Conservation (phyloP, 306 rosid species). For the Phaseolus lunatus region DNA sequence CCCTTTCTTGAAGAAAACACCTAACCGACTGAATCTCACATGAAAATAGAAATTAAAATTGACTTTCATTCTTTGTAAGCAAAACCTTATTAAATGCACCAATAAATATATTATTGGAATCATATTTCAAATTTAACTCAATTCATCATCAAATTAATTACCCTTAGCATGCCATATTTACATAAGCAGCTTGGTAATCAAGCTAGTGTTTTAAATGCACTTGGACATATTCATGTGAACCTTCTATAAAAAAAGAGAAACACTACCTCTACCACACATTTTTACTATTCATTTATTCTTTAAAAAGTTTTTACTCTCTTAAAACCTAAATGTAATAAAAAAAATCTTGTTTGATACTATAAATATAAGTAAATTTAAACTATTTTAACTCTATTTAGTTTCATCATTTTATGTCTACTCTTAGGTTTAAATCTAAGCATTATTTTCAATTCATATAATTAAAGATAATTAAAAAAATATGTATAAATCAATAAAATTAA, state of each 20-base stretch:
- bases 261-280: background rate
- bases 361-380: no score
- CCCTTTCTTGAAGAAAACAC: background rate
- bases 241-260: background rate
- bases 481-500: no score
- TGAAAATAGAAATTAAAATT: background rate
- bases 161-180: background rate
- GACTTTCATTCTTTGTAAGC: background rate
- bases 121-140: background rate
- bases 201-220: background rate
- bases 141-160: background rate
- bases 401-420: no score
- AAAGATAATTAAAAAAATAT: no score
- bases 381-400: no score
- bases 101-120: background rate
- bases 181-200: background rate
- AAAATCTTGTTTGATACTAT: no score
- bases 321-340: no score
- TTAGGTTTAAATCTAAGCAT: no score
- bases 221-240: conserved; percentile 10
- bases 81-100: background rate
- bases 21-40: conserved; percentile 2
- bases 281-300: background rate
- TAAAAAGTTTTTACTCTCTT: background rate
- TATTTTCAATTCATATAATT: background rate